Base-by-base conservation (phyloP, 257 asterid species). In the Primulina huaijiensis region DNA sequence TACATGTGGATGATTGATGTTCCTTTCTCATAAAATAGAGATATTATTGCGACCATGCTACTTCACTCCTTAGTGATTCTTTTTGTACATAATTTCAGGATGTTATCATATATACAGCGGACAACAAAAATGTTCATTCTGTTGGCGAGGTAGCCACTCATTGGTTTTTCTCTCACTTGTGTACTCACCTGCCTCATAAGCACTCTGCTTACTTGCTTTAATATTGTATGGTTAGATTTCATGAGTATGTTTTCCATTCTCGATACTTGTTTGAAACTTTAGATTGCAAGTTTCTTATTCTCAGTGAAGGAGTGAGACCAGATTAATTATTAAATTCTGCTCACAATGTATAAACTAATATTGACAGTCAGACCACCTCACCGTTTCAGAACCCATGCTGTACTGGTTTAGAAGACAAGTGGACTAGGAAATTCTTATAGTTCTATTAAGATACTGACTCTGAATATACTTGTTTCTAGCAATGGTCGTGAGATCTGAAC, bases 101-200 rank as follows among this genome's bases (percentile, higher is more conserved):
- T 86, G 89, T 81, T 67, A 78, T 85, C 69, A 87, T 93, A 78
- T 93, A 90, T 80, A 88, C 98, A 23, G 98, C 95, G 31, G 97
- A 93, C 76, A 58, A 68, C 73, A 82, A 73, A 83, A 93, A 90
- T 62, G 68, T 86, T 71, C 98, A 93, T 72, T 81, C 85, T 75
- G 97, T 93, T 78, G 90, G 87, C 62, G 94, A 87, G 96, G 97
- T 92, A 81, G 38, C 71, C 25, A 62, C 72, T 72, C 67, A 33
- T 37, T 70, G 50, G 52, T 53, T 70, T 68, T 61, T 65, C 37
- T 64, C 33, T 60, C 69, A 72, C 66, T 46, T 16, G 55, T 60
- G 38, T 40, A 43, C 65, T 62, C 69, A 38, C 63, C 1, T 57
- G 40, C 72, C 71, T 1, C n/a, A 46, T 0, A 46, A 46, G n/a